Evolutionary conservation across 2,329 filamentous ascomycete species (phyloP).

Genomic region (Fusarium austroafricanum): DNA sequence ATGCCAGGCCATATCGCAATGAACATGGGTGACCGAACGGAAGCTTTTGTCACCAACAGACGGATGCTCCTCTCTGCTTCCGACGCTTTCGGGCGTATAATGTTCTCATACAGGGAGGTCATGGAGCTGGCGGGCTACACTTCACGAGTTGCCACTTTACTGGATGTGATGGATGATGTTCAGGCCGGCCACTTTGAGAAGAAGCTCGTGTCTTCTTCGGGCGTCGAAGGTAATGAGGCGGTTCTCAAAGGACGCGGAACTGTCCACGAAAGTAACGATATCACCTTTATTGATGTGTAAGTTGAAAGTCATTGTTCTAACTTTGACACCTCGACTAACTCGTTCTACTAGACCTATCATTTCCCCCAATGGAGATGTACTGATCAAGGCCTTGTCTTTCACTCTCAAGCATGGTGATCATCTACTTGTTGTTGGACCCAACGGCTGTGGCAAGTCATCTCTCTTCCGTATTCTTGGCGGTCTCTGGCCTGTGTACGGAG

Average conservation of each 20-base stretch:
- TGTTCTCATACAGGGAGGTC: constrained; percentile 98
- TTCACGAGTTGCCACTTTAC: constrained; percentile 85
- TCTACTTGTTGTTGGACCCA: constrained; percentile 93
- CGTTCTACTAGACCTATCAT: constrained; percentile 77
- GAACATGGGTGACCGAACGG: constrained; percentile 77
- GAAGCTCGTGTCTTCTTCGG: constrained; percentile 90
- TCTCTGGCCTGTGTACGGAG: constrained; percentile 97
- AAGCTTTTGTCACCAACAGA: constrained; percentile 92
- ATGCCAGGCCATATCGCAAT: constrained; percentile 75
- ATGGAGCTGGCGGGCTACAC: constrained; percentile 97
- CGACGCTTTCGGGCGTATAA: constrained; percentile 93
- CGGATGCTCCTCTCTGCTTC: constrained; percentile 92
- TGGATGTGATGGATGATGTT: constrained; percentile 96
- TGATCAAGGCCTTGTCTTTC: constrained; percentile 88
- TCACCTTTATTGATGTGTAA: constrained; percentile 85
- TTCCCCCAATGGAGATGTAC: constrained; percentile 93
- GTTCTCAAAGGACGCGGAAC: constrained; percentile 85
- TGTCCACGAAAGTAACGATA: constrained; percentile 83
- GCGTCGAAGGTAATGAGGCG: constrained; percentile 82
- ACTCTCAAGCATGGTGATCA: constrained; percentile 88
- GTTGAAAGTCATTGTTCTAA: constrained; percentile 43
- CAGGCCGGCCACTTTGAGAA: constrained; percentile 93
- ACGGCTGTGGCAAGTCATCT: constrained; percentile 96
- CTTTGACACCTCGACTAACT: constrained; percentile 31
- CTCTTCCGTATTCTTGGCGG: constrained; percentile 96